Percentiles rank a stretch among this genome's conserved stretches.
These are phyloP conservation scores for Plasmopara halstedii DNA, from an alignment of 352 stramenopile species.

Conservation along the genomic window DNA sequence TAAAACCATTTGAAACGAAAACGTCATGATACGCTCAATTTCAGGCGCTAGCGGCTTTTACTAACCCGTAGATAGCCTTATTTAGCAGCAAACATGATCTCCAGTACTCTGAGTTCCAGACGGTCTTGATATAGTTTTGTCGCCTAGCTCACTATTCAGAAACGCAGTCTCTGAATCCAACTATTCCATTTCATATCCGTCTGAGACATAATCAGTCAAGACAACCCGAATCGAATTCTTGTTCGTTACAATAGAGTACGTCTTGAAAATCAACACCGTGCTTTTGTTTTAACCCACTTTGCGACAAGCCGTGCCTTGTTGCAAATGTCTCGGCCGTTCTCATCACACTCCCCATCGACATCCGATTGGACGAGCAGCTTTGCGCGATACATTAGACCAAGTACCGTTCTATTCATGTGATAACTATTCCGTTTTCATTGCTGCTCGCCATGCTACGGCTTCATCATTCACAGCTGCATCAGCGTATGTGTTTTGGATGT, in stretches of 20 bases:
- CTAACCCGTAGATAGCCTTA: slow-evolving; percentile 14
- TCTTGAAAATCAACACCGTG: no score
- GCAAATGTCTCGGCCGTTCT: no score
- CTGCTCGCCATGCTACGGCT: background rate
- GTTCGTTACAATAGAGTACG: slow-evolving; percentile 16
- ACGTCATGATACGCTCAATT: slow-evolving; percentile 3
- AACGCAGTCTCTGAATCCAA: slow-evolving; percentile 34
- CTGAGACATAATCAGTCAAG: no score
- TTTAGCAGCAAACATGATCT: slow-evolving; percentile 5
- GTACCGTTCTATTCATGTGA: background rate
- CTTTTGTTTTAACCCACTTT: no score
- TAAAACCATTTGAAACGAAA: background rate
- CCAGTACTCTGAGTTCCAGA: background rate
- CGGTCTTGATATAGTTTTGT: slow-evolving; percentile 8
- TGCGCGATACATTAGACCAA: background rate
- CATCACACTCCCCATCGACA: no score
- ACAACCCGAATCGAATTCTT: slow-evolving; percentile 31
- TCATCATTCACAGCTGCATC: slow-evolving; percentile 1
- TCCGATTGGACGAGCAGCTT: background rate
- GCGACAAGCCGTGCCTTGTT: no score
- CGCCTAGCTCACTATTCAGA: slow-evolving; percentile 10
- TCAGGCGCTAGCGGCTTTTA: slow-evolving; percentile 14
- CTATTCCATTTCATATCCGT: no score
- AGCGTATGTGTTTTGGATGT: background rate
- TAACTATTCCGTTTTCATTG: background rate